A percentile compares a stretch with the other conserved stretches of the same genome.
Conservation (phyloP, 805 yeast species). For the Starmerella kuoi region DNA sequence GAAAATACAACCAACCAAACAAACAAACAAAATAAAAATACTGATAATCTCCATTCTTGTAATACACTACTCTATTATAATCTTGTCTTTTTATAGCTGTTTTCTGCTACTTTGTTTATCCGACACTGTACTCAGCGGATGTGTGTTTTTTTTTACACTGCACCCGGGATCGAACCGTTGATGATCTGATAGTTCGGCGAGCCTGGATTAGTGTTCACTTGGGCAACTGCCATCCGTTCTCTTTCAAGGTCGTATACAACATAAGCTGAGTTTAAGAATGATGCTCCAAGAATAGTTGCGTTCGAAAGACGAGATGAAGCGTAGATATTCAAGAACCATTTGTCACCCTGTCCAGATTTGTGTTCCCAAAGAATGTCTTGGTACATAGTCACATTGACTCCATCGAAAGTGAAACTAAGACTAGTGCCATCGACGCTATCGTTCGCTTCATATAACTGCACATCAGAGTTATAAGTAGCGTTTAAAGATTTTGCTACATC, state of each 20-base stretch:
- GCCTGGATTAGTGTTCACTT: constrained; percentile 27
- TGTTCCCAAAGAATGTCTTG: constrained; percentile 18
- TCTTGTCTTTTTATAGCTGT: too few species aligned
- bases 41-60: too few species aligned
- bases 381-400: constrained; percentile 19
- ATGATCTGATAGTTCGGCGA: neutral
- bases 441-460: constrained; percentile 3
- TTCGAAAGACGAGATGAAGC: constrained; percentile 13
- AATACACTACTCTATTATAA: too few species aligned
- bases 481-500: constrained; percentile 8
- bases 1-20: too few species aligned
- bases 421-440: neutral
- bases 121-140: too few species aligned
- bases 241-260: constrained; percentile 54
- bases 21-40: too few species aligned
- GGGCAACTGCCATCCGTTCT: constrained; percentile 44
- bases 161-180: neutral
- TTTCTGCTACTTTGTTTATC: too few species aligned
- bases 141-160: neutral
- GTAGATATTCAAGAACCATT: constrained; percentile 8
- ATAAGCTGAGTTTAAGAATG: constrained; percentile 51
- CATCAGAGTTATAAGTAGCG: constrained; percentile 7
- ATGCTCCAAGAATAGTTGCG: constrained; percentile 46
- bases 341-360: constrained; percentile 1
- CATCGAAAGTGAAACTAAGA: constrained; percentile 19